Base-by-base conservation (phyloP, 192 early-diverging fungal species). In the Mortierella hygrophila region DNA sequence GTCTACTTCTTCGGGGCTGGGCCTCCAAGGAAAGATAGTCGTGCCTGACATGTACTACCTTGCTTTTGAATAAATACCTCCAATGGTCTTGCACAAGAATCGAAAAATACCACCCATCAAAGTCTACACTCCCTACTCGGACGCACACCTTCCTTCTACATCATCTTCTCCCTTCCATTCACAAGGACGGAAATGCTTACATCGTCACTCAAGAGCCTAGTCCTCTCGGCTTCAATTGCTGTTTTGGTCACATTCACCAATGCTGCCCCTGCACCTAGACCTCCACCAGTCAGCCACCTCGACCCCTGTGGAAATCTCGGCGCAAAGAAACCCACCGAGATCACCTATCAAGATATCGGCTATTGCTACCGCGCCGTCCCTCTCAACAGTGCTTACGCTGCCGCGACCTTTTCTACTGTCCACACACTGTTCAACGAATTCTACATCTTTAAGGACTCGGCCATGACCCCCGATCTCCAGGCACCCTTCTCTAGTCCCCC, bases 311-410 rank as follows among this genome's bases (percentile, higher is more conserved):
- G 52, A 2, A 1, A 46, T 1, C 80, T 82, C 26, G 68, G 52
- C 18, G 7, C 18, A 0, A n/a, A 68, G 55, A 63, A 71, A 10
- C 18, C 49, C 21, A n/a, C 37, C 4, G 1, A 57, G 6, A 26
- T 83, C 52, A 78, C 72, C 29, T 74, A 70, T 41, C 29, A 13
- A 29, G 52, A 71, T 38, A 76, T 83, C 38, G 35, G 49, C 20
- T 11, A 23, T 16, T 83, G 82, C 57, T 83, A 83, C 72, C 38
- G 35, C 0, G 52, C 82, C 40, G 75, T 83, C 60, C 46, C 71
- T 2, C 78, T 54, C n/a, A 32, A 83, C 40, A 40, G 0, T 0
- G 26, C 13, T 4, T 29, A 46, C 15, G 77, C 82, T 10, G 40
- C 18, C 5, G 15, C 60, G 15, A 78, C 76, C 2, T 10, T 75